phyloP scores from a whole-genome alignment of 768 basidiomycete genomes.

The Lentinula lateritia region DNA sequence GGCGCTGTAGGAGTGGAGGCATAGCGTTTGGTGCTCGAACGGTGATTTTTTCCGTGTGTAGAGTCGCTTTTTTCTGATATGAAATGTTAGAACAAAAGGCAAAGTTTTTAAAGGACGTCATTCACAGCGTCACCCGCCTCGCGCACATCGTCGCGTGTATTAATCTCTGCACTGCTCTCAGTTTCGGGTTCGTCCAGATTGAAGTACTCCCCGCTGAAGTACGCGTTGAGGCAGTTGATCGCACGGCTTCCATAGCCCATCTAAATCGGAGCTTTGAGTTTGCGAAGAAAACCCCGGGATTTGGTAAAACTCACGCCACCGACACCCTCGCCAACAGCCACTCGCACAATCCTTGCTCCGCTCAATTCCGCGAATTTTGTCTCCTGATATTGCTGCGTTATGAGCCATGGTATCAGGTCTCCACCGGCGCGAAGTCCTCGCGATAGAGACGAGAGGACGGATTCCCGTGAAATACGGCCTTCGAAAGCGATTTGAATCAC shows the following conservation, averaged over 20 bases:
- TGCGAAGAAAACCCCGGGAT: background rate
- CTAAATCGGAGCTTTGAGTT: conserved; percentile 28
- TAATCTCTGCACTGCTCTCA: conserved; percentile 18
- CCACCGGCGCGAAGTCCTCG: conserved; percentile 85
- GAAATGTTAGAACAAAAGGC: background rate
- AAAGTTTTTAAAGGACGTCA: conserved; percentile 8
- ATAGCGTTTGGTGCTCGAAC: conserved; percentile 72
- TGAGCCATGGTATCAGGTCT: conserved; percentile 97
- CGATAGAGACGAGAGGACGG: conserved; percentile 80
- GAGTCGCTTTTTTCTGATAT: conserved; percentile 27
- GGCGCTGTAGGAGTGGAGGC: conserved; percentile 89
- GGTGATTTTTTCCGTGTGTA: conserved; percentile 75
- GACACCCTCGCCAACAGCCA: conserved; percentile 96
- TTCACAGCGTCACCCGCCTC: conserved; percentile 24
- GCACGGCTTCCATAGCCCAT: conserved; percentile 97
- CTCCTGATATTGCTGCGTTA: conserved; percentile 95
- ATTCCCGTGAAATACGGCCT: conserved; percentile 82
- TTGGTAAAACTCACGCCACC: conserved; percentile 55
- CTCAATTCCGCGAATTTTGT: conserved; percentile 87
- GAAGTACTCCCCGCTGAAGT: conserved; percentile 91
- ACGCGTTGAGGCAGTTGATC: conserved; percentile 78
- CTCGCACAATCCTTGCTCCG: conserved; percentile 86
- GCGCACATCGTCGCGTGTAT: background rate
- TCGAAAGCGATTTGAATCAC: conserved; percentile 96
- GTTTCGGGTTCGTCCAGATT: conserved; percentile 69